Base-by-base conservation (phyloP, 2,329 filamentous ascomycete genomes). In the Aspergillus nomiae region DNA sequence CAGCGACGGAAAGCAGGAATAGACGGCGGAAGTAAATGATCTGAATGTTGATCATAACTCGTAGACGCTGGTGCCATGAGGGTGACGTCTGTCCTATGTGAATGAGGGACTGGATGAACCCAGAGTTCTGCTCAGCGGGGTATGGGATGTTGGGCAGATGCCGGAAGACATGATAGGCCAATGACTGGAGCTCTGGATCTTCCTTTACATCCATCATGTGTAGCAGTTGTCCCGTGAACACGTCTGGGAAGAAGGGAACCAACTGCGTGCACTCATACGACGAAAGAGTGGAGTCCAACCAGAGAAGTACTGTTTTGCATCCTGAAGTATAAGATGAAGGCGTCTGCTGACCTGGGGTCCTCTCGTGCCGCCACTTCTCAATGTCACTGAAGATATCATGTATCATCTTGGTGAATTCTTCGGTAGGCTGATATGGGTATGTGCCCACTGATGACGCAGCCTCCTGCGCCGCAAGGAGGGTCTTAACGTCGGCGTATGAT, bases 131-230 rank as follows among this genome's bases (percentile, higher is more conserved):
- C 62, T 94, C 93, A 36, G 89, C 86, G 2, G 92, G 89, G 80
- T 97, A 94, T 0, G 95, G 94, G 61, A 99, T 92, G 76, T 99
- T 99, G 16, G 95, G 93, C 19, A 99, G 83, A 74, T 99, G 94
- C 8, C 94, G 90, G 82, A 98, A 99, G 48, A 99, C 95, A 73
- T 97, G 93, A 75, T 98, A 99, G 0, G 95, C 94, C 10, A 97
- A 85, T 11, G 91, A 90, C 83, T 97, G 96, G 2, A 99, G 85
- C 77, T 99, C 96, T 0, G 92, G 93, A 72, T 99, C 95, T 77
- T 99, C 95, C 77, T 98, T 98, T 76, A 99, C 92, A 74, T 99
- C 95, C 94, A 99, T 99, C 95, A 99, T 99, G 82, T 99, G 94
- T 58, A 99, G 82, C 16, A 99, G 86, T 76, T 97, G 92, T 71